Conservation (phyloP, 495 filamentous ascomycete genomes). For the Daldinia vernicosa region DNA sequence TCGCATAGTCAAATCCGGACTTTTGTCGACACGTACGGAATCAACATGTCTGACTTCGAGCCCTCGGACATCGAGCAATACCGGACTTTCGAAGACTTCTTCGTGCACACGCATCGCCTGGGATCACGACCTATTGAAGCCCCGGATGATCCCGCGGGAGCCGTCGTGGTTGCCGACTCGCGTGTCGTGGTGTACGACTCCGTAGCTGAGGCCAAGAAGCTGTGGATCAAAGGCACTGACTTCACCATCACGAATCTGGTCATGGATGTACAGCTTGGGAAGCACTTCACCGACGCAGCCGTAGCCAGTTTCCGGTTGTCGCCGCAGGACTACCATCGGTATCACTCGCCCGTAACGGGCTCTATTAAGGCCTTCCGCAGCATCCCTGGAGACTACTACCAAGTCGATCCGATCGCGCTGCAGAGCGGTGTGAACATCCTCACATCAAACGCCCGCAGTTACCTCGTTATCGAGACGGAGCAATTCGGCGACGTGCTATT, state of each 20-base stretch:
- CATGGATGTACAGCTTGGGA: constrained; percentile 46
- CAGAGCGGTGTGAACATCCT: constrained; percentile 40
- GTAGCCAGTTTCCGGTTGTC: constrained; percentile 55
- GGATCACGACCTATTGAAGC: constrained; percentile 50
- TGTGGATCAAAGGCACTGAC: constrained; percentile 58
- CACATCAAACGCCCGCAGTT: constrained; percentile 42
- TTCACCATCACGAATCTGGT: constrained; percentile 55
- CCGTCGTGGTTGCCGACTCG: constrained; percentile 54
- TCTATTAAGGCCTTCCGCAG: constrained; percentile 46
- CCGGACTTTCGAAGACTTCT: constrained; percentile 56
- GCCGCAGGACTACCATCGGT: constrained; percentile 61
- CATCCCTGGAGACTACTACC: constrained; percentile 50
- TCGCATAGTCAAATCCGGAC: constrained; percentile 42
- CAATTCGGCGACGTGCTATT: constrained; percentile 34
- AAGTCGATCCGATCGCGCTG: constrained; percentile 29
- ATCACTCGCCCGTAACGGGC: constrained; percentile 56
- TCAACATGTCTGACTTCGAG: constrained; percentile 52
- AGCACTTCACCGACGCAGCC: constrained; percentile 50
- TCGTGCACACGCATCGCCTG: constrained; percentile 52
- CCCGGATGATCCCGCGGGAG: constrained; percentile 44
- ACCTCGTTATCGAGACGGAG: constrained; percentile 29
- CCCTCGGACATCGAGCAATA: constrained; percentile 52
- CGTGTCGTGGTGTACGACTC: constrained; percentile 51
- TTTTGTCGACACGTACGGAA: constrained; percentile 52
- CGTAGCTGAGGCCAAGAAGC: constrained; percentile 50